Conservation (phyloP, 495 filamentous ascomycete species). For the Geopyxis carbonaria region DNA sequence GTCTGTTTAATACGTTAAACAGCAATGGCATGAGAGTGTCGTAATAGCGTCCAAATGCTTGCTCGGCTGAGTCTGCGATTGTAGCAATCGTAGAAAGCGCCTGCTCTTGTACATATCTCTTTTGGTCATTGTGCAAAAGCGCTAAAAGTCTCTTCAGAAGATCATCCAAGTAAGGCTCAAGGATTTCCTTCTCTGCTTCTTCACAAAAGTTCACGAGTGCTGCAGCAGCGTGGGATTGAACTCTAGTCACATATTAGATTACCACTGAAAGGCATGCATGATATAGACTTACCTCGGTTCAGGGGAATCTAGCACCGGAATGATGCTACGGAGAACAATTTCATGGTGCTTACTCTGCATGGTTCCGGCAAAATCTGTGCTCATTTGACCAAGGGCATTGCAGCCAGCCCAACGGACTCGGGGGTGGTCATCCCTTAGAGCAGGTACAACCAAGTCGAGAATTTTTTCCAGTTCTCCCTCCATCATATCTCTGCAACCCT, state of each 20-base stretch:
- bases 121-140: constrained; percentile 61
- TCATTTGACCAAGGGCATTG: constrained; percentile 99
- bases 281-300: constrained; percentile 41
- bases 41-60: constrained; percentile 91
- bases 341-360: constrained; percentile 96
- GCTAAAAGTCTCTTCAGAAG: constrained; percentile 66
- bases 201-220: constrained; percentile 99
- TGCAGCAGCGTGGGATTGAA: constrained; percentile 92
- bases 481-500: constrained; percentile 94
- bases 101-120: constrained; percentile 96
- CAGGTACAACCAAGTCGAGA: constrained; percentile 78
- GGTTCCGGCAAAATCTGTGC: constrained; percentile 94
- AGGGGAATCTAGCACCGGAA: constrained; percentile 74
- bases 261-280: neutral
- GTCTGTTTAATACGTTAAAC: constrained; percentile 53
- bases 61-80: constrained; percentile 93
- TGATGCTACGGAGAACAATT: constrained; percentile 69
- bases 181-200: constrained; percentile 79
- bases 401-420: constrained; percentile 96
- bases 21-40: constrained; percentile 85
- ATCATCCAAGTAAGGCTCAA: constrained; percentile 87
- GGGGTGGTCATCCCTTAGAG: constrained; percentile 78
- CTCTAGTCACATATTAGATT: constrained; percentile 29
- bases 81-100: constrained; percentile 96
- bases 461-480: constrained; percentile 85